Conservation (phyloP, 139 green algal species). For the Chlorella vulgaris region DNA sequence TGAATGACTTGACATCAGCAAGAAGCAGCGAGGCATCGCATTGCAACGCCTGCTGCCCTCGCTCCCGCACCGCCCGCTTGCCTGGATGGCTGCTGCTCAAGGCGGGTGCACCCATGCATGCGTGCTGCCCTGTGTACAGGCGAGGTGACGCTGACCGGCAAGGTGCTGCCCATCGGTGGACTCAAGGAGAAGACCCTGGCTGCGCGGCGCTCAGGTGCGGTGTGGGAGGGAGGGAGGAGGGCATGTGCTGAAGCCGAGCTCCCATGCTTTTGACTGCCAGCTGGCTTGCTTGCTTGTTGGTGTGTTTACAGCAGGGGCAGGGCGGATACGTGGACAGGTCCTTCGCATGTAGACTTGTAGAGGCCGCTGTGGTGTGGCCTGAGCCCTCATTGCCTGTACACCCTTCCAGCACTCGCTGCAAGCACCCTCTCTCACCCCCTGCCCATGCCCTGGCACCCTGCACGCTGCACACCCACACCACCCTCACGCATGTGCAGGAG, state of each 20-base stretch:
- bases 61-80: background rate
- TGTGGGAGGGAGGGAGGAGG: conserved; percentile 44
- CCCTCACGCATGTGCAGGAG: conserved; percentile 25
- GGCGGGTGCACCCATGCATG: background rate
- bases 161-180: conserved; percentile 91
- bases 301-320: too few species aligned
- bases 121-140: conserved; percentile 39
- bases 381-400: too few species aligned
- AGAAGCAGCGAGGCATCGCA: background rate
- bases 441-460: too few species aligned
- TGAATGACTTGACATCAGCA: background rate
- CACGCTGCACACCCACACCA: background rate
- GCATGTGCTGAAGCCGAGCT: too few species aligned
- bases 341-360: too few species aligned
- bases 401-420: too few species aligned
- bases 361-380: background rate
- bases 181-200: conserved; percentile 96
- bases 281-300: background rate
- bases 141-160: conserved; percentile 94
- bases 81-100: background rate
- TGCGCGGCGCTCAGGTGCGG: conserved; percentile 67
- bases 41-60: background rate
- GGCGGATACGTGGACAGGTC: too few species aligned
- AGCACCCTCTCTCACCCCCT: too few species aligned
- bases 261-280: background rate